phyloP scores from a whole-genome alignment of 176 grass and related monocot genomes.

The Eragrostis curvula region DNA sequence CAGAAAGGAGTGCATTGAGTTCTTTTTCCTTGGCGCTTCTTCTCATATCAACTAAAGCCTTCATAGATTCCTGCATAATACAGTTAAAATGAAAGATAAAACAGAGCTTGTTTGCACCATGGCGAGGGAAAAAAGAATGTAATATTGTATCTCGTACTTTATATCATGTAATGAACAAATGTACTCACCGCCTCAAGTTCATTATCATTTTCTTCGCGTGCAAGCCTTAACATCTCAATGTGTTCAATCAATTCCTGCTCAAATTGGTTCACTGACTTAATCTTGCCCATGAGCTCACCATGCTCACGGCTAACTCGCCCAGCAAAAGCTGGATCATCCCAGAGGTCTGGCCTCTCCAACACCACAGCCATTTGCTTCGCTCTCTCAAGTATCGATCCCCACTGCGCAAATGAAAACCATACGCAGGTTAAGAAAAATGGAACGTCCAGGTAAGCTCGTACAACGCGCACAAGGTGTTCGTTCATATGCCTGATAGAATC shows the following conservation, averaged over 20 bases:
- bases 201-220: constrained; percentile 88
- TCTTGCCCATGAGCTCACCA: constrained; percentile 75
- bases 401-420: constrained; percentile 52
- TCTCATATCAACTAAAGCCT: constrained; percentile 81
- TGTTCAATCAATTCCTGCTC: constrained; percentile 88
- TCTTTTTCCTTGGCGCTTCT: constrained; percentile 92
- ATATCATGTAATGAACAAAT: constrained; percentile 6
- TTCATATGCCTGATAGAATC: constrained; percentile 14
- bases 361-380: constrained; percentile 64
- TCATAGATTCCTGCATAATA: constrained; percentile 82
- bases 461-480: constrained; percentile 18
- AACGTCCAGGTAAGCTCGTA: background rate
- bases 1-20: constrained; percentile 83
- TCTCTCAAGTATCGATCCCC: constrained; percentile 77
- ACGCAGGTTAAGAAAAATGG: background rate
- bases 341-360: constrained; percentile 82
- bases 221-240: constrained; percentile 89
- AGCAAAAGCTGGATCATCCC: constrained; percentile 87
- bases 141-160: constrained; percentile 6
- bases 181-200: constrained; percentile 76
- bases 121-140: background rate
- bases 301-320: constrained; percentile 91
- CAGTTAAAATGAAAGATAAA: constrained; percentile 37
- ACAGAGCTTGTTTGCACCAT: constrained; percentile 20
- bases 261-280: constrained; percentile 78